phyloP scores from a whole-genome alignment of 208 protist species.

The Leishmania braziliensis region DNA sequence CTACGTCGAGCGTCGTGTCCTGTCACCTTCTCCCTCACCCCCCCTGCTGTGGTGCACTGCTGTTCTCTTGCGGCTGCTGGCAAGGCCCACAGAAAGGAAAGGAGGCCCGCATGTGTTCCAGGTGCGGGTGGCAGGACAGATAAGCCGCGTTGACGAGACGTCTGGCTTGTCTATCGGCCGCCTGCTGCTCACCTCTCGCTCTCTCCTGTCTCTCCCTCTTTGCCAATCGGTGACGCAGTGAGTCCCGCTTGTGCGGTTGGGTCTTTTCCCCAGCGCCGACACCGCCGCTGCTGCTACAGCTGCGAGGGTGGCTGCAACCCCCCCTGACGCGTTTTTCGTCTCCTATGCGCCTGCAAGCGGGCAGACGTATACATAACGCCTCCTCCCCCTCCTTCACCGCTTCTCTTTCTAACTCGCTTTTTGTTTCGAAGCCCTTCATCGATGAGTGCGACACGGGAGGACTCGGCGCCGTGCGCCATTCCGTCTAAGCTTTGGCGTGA shows the following conservation, averaged over 20 bases:
- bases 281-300: not conserved
- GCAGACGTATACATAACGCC: not conserved
- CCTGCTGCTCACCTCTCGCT: no score
- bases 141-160: no score
- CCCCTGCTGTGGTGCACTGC: no score
- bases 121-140: no score
- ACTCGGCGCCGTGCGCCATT: constrained; percentile 65
- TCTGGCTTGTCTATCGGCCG: no score
- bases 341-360: not conserved
- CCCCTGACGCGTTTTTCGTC: not conserved
- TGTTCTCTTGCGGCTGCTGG: no score
- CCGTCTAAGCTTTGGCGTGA: constrained; percentile 79
- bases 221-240: not conserved
- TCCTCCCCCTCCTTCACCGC: not conserved
- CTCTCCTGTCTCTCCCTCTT: not conserved
- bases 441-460: constrained; percentile 6
- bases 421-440: not conserved
- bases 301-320: not conserved
- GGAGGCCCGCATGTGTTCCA: no score
- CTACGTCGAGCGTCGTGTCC: not conserved
- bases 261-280: not conserved
- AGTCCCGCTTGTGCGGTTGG: not conserved
- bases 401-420: not conserved
- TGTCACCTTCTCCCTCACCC: not conserved
- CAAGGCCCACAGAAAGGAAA: no score